Base-by-base conservation (phyloP, 2,329 filamentous ascomycete species). In the Clonostachys sp. region DNA sequence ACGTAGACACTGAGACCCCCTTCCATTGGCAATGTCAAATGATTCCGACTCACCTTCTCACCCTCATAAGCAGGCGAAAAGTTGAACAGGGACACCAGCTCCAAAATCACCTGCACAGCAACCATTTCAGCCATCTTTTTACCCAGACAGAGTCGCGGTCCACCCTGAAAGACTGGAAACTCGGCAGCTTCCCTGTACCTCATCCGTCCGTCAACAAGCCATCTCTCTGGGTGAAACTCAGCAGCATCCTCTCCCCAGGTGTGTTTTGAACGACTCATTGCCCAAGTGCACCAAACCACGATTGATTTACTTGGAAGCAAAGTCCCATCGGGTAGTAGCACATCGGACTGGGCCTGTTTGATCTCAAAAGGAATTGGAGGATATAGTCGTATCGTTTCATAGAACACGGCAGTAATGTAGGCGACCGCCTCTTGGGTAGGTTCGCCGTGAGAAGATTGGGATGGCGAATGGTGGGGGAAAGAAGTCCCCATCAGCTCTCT, bases 341-440 rank as follows among this genome's bases (percentile, higher is more conserved):
- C 74, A 16, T 70, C 60, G 45, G 67, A 59, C 20, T 74, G 71
- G 50, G 73, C 74, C 61, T 86, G 80, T 58, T 82, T 83, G 53
- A 86, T 77, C 57, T 86, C 83, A 50, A 86, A 81, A 2, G 83
- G 83, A 30, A 86, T 77, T 3, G 82, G 81, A 4, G 83, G 83
- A 52, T 78, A 84, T 7, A 86, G 66, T 5, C 83, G 75, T 4
- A 86, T 64, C 3, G 77, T 61, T 56, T 86, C 83, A 60, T 83
- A 81, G 57, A 84, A 84, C 12, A 79, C 73, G 36, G 83, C 80
- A 52, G 77, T 72, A n/a, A 72, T 73, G 58, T 80, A 84, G 4
- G 82, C 81, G 35, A 79, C 56, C 10, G 66, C 59, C 24, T 30
- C 24, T 30, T 1, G 24, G 10, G 58, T 42, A 1, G 77, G 71